Conservation (phyloP, 306 rosid genomes). For the Potentilla sterilis region DNA sequence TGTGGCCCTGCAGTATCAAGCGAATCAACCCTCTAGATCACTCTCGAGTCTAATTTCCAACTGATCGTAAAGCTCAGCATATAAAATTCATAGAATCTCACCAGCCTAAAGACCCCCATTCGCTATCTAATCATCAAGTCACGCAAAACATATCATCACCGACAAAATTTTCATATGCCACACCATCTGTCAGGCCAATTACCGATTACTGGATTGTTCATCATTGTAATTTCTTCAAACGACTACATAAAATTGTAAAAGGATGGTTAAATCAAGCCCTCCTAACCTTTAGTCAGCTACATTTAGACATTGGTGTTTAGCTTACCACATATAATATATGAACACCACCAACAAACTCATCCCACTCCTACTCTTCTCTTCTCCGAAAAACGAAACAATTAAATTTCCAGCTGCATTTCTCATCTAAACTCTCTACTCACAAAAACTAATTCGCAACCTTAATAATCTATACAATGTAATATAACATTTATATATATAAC, state of each 20-base stretch:
- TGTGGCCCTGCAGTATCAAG: neutral
- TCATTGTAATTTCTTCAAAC: neutral
- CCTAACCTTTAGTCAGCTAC: neutral
- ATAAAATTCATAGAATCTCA: neutral
- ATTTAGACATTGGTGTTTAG: neutral
- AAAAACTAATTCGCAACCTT: neutral
- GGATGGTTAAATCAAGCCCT: neutral
- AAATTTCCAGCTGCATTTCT: neutral
- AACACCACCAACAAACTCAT: neutral
- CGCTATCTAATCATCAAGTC: neutral
- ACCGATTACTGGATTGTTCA: neutral
- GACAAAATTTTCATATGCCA: neutral
- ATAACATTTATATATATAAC: too few relatives aligned
- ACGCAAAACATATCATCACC: neutral
- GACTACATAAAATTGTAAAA: neutral
- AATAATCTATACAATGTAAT: neutral
- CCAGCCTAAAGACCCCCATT: neutral
- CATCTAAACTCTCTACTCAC: neutral
- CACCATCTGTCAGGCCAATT: neutral
- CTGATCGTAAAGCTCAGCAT: neutral
- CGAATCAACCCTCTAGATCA: neutral
- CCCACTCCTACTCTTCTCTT: neutral
- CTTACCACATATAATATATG: too few relatives aligned
- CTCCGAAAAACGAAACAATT: neutral
- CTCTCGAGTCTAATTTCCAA: neutral